Percentiles rank a stretch among this genome's conserved stretches.
phyloP scores from a whole-genome alignment of 2,329 filamentous ascomycete species.

The Curvularia sp. region DNA sequence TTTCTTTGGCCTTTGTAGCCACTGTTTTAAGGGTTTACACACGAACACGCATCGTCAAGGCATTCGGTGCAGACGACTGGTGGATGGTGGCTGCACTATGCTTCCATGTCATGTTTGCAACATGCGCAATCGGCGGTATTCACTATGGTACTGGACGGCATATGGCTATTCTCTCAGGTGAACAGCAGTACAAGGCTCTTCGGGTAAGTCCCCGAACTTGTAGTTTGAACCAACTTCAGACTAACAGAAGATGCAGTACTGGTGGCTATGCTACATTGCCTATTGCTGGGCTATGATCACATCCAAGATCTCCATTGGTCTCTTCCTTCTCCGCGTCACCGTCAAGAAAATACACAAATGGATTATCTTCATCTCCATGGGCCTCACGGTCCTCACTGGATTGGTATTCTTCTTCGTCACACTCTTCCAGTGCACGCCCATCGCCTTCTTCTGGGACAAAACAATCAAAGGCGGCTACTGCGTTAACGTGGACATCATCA shows the following conservation, averaged over 20 bases:
- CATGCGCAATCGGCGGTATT: constrained; percentile 40
- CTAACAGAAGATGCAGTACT: constrained; percentile 33
- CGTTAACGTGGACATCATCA: constrained; percentile 51
- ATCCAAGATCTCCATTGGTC: constrained; percentile 44
- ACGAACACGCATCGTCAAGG: constrained; percentile 50
- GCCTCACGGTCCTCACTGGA: constrained; percentile 46
- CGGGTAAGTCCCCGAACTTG: constrained; percentile 26
- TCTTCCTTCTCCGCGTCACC: constrained; percentile 47
- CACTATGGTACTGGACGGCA: constrained; percentile 45
- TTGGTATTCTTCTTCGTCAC: constrained; percentile 56
- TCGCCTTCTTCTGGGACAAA: constrained; percentile 59
- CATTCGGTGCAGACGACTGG: constrained; percentile 47
- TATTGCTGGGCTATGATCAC: constrained; percentile 45
- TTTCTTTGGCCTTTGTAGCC: constrained; percentile 50
- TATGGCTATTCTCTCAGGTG: constrained; percentile 31
- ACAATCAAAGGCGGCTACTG: constrained; percentile 51
- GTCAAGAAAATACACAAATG: constrained; percentile 37
- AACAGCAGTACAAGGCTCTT: constrained; percentile 38
- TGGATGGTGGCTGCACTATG: constrained; percentile 42
- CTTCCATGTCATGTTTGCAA: constrained; percentile 40
- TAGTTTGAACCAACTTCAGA: background rate
- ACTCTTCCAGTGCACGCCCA: constrained; percentile 59
- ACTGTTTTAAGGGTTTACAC: constrained; percentile 52
- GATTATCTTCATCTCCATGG: constrained; percentile 51
- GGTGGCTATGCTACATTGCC: constrained; percentile 47